These are phyloP conservation scores for Suillus paluster DNA, from an alignment of 768 basidiomycete genomes.

Conservation along the genomic window DNA sequence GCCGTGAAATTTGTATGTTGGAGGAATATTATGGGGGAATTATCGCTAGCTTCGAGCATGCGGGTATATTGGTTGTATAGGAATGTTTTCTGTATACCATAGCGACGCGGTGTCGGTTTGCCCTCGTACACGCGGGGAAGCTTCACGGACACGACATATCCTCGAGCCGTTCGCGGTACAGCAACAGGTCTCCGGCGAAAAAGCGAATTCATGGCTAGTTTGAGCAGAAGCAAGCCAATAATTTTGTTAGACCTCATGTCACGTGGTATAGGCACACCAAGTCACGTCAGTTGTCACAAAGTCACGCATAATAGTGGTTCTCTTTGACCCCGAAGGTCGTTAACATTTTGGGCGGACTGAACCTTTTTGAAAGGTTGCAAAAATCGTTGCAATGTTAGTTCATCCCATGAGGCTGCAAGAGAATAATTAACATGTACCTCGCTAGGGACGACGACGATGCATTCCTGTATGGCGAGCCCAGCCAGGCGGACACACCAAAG, in stretches of 20 bases:
- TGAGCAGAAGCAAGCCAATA: neutral
- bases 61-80: constrained; percentile 81
- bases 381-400: constrained; percentile 26
- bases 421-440: constrained; percentile 29
- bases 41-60: constrained; percentile 61
- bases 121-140: constrained; percentile 54
- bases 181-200: constrained; percentile 11
- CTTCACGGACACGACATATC: constrained; percentile 62
- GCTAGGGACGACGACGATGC: constrained; percentile 81
- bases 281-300: constrained; percentile 31
- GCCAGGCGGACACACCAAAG: constrained; percentile 34
- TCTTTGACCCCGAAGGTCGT: constrained; percentile 20
- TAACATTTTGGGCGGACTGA: constrained; percentile 12
- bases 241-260: neutral
- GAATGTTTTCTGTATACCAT: constrained; percentile 78
- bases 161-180: constrained; percentile 35
- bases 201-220: constrained; percentile 10
- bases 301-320: constrained; percentile 29
- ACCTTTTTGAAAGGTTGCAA: constrained; percentile 4
- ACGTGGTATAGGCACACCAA: neutral
- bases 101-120: constrained; percentile 66
- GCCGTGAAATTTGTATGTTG: constrained; percentile 78
- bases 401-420: constrained; percentile 7
- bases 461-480: constrained; percentile 70
- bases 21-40: constrained; percentile 76